Evolutionary conservation across 2,329 filamentous ascomycete genomes (phyloP).

Genomic region (Uncinocarpus reesii): DNA sequence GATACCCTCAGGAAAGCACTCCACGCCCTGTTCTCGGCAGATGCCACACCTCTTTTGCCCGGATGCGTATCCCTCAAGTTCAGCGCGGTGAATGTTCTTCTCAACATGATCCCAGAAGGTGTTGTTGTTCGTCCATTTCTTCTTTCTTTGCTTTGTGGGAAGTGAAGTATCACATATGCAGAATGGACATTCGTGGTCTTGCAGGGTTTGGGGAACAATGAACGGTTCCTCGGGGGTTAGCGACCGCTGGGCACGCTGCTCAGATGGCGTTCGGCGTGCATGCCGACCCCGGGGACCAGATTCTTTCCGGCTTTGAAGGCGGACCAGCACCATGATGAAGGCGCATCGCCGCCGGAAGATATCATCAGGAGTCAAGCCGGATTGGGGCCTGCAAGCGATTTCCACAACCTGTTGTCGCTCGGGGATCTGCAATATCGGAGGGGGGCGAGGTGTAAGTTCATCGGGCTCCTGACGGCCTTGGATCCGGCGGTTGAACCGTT

Average conservation of each 20-base stretch:
- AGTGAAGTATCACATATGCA: constrained; percentile 13
- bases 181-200: too few relatives aligned
- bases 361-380: neutral
- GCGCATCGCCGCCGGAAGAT: neutral
- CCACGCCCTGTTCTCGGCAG: neutral
- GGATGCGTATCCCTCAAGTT: constrained; percentile 15
- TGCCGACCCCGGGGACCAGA: too few relatives aligned
- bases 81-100: constrained; percentile 12
- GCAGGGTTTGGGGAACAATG: too few relatives aligned
- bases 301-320: neutral
- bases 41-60: constrained; percentile 4
- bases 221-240: too few relatives aligned
- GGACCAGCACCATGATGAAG: neutral
- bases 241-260: too few relatives aligned
- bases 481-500: constrained; percentile 1
- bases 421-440: neutral
- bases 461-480: neutral
- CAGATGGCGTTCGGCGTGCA: too few relatives aligned
- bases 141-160: constrained; percentile 9
- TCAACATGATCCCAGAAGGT: constrained; percentile 19
- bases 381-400: neutral
- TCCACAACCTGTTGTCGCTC: constrained; percentile 1
- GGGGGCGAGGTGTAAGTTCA: neutral
- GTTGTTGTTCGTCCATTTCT: constrained; percentile 16
- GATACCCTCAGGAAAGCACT: neutral